phyloP scores from a whole-genome alignment of 2,329 filamentous ascomycete genomes.

The Venturia asperata region DNA sequence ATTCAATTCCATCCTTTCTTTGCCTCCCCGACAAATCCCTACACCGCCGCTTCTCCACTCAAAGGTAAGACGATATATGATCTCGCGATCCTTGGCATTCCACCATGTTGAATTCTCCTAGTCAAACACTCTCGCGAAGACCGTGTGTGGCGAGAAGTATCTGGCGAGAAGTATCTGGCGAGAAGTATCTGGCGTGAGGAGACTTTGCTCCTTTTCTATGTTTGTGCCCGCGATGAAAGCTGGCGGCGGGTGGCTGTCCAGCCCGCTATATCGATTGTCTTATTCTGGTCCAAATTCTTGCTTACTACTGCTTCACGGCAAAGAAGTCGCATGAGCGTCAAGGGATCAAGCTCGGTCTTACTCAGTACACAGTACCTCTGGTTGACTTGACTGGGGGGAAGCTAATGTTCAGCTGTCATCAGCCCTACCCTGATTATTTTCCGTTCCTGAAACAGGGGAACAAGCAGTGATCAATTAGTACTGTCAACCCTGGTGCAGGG shows the following conservation, averaged over 20 bases:
- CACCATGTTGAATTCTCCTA: background rate
- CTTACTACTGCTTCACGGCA: background rate
- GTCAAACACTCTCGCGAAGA: background rate
- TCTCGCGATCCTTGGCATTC: background rate
- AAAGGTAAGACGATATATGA: background rate
- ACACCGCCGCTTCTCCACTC: conserved; percentile 1
- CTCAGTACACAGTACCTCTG: background rate
- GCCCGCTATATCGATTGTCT: background rate
- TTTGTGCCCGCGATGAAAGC: conserved; percentile 5
- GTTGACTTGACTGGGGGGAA: background rate
- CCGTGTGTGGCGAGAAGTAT: background rate
- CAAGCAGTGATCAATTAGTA: background rate
- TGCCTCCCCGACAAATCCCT: background rate
- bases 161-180: background rate
- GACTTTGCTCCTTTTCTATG: background rate
- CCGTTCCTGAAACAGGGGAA: conserved; percentile 10
- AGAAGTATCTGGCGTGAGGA: background rate
- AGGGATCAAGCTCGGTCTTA: background rate
- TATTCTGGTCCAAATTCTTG: background rate
- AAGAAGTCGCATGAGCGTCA: background rate
- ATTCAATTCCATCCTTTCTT: background rate
- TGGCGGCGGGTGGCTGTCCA: background rate
- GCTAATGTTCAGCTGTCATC: conserved; percentile 10
- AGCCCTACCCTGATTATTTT: conserved; percentile 5
- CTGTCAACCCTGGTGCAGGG: background rate